Evolutionary conservation across 2,329 filamentous ascomycete genomes (phyloP).

Genomic region (Penicillium sp.): DNA sequence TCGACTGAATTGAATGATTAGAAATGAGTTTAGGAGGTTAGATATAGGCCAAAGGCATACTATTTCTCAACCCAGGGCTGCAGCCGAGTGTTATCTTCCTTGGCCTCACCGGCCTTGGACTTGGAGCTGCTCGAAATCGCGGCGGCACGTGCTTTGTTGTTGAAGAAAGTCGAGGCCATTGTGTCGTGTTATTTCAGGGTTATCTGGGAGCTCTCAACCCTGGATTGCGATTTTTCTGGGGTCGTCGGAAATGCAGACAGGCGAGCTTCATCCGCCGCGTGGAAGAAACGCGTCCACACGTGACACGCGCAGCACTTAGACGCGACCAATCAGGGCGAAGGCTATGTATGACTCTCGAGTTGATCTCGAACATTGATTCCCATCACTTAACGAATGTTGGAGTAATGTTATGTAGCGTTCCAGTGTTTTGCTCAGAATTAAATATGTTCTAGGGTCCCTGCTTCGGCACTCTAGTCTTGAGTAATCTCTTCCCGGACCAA

Average conservation of each 20-base stretch:
- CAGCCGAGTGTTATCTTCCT: constrained; percentile 66
- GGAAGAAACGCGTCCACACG: constrained; percentile 39
- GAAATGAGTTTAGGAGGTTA: background rate
- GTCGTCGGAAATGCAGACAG: constrained; percentile 14
- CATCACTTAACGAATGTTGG: too few species aligned
- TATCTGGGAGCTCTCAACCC: constrained; percentile 1
- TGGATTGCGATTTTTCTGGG: constrained; percentile 10
- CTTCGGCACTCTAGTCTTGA: too few species aligned
- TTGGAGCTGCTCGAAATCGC: constrained; percentile 71
- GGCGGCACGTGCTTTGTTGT: constrained; percentile 80
- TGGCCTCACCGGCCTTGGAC: constrained; percentile 66
- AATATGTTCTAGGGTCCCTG: too few species aligned
- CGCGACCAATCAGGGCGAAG: constrained; percentile 17
- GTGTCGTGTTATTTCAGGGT: background rate
- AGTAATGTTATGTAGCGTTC: too few species aligned
- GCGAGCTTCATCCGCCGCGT: constrained; percentile 18
- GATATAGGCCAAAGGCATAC: constrained; percentile 53
- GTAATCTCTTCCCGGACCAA: too few species aligned
- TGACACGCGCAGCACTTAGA: constrained; percentile 37
- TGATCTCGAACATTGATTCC: too few species aligned
- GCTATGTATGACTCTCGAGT: too few species aligned
- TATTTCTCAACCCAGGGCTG: constrained; percentile 99
- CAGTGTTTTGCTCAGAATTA: too few species aligned
- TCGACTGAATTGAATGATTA: constrained; percentile 62
- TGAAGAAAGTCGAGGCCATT: constrained; percentile 86